Percentiles rank a stretch among this genome's conserved stretches.
phyloP scores from a whole-genome alignment of 768 basidiomycete genomes.

The Podaxis sp. region DNA sequence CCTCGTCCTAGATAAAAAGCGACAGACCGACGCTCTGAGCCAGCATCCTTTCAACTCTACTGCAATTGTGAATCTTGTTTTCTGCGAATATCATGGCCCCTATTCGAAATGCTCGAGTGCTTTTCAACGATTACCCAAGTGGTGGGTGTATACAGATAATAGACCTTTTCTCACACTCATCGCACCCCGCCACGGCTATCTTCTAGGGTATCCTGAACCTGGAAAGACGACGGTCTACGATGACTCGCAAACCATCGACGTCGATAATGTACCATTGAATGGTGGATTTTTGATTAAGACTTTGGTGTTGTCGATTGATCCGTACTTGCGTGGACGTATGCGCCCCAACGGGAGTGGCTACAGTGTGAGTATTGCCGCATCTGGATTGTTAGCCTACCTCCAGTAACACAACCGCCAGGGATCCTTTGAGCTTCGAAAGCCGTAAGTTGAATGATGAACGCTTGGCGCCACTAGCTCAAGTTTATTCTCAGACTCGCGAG shows the following conservation, averaged over 20 bases:
- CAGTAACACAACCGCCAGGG: constrained; percentile 11
- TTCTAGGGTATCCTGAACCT: constrained; percentile 38
- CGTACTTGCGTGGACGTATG: constrained; percentile 44
- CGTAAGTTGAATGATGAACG: constrained; percentile 26
- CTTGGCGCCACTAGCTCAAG: not conserved
- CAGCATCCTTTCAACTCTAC: no score
- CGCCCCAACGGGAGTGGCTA: constrained; percentile 29
- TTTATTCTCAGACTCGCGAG: constrained; percentile 24
- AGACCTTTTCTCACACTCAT: not conserved
- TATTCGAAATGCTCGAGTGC: constrained; percentile 26
- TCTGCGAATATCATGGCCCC: constrained; percentile 18
- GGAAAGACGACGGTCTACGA: constrained; percentile 49
- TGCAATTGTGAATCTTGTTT: no score
- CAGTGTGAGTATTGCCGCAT: constrained; percentile 17
- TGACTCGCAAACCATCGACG: constrained; percentile 45
- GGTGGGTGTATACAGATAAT: constrained; percentile 11
- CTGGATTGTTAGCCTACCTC: not conserved
- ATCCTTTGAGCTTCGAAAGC: constrained; percentile 27
- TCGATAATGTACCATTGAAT: constrained; percentile 42
- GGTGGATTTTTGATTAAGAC: constrained; percentile 52
- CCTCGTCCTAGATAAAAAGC: not conserved
- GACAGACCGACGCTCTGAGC: no score
- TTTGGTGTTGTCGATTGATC: constrained; percentile 44
- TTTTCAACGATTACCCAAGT: constrained; percentile 30
- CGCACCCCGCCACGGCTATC: not conserved